A percentile compares a stretch with the other conserved stretches of the same genome.
phyloP scores from a whole-genome alignment of 805 yeast species.

The Lipomyces chichibuensis region DNA sequence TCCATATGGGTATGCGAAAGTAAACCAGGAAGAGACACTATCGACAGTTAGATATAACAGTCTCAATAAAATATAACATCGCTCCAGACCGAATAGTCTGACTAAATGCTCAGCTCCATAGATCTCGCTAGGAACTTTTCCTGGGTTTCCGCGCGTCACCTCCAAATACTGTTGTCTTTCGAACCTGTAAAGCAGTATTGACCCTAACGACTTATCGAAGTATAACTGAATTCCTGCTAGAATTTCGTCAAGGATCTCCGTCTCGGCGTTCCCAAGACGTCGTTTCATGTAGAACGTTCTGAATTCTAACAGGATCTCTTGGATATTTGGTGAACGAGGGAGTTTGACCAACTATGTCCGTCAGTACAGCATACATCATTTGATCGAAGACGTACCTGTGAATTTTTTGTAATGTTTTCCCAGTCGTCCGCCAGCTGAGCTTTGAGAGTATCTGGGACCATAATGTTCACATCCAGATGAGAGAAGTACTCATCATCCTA shows the following conservation, averaged over 20 bases:
- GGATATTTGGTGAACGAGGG: slow-evolving; percentile 62
- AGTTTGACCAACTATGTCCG: slow-evolving; percentile 53
- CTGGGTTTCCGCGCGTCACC: slow-evolving; percentile 47
- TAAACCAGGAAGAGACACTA: slow-evolving; percentile 80
- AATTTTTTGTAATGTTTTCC: slow-evolving; percentile 85
- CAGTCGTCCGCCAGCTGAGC: slow-evolving; percentile 84
- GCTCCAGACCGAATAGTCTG: slow-evolving; percentile 55
- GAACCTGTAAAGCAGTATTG: slow-evolving; percentile 69
- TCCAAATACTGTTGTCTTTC: slow-evolving; percentile 75
- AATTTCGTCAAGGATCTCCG: slow-evolving; percentile 67
- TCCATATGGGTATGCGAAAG: slow-evolving; percentile 81
- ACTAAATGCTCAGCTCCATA: slow-evolving; percentile 85
- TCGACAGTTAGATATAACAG: neutral
- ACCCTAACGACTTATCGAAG: slow-evolving; percentile 73
- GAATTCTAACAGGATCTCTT: slow-evolving; percentile 59
- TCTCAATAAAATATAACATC: neutral
- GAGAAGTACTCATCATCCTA: slow-evolving; percentile 27
- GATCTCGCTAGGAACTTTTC: slow-evolving; percentile 49
- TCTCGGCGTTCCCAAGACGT: slow-evolving; percentile 45
- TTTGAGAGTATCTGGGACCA: slow-evolving; percentile 69
- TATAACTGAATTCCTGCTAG: slow-evolving; percentile 68
- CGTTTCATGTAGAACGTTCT: slow-evolving; percentile 40
- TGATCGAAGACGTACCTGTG: slow-evolving; percentile 45
- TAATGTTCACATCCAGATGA: slow-evolving; percentile 56
- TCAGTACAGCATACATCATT: neutral